Conservation (phyloP, 306 rosid species). For the Quercus gilva region DNA sequence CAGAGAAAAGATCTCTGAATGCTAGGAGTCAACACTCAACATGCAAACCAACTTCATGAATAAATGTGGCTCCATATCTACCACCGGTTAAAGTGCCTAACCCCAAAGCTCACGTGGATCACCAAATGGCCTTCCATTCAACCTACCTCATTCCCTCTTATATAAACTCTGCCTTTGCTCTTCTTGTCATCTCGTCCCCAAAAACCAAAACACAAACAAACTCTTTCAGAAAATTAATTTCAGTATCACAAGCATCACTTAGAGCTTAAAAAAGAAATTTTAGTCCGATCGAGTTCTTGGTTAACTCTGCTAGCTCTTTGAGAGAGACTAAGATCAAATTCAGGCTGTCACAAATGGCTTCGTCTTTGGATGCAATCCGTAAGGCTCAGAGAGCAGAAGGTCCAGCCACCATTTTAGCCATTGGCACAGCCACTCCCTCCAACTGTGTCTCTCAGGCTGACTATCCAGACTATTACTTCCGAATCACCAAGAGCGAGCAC, state of each 20-base stretch:
- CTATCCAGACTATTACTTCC: constrained; percentile 63
- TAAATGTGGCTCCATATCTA: background rate
- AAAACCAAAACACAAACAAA: background rate
- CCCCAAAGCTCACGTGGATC: constrained; percentile 9
- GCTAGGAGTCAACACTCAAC: no score
- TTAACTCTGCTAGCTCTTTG: background rate
- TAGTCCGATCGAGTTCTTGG: no score
- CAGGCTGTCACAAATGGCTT: constrained; percentile 24
- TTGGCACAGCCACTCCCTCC: constrained; percentile 58
- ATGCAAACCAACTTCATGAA: background rate
- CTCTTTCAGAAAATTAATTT: background rate
- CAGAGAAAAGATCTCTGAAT: background rate
- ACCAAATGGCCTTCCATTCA: background rate
- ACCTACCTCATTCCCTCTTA: background rate
- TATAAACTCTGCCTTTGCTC: background rate
- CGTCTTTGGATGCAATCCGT: constrained; percentile 44
- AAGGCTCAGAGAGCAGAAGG: constrained; percentile 49
- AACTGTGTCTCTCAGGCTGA: constrained; percentile 39
- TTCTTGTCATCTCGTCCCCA: background rate
- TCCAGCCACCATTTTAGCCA: constrained; percentile 51
- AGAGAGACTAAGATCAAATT: background rate
- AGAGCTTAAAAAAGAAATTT: no score
- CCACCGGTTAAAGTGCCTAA: constrained; percentile 1
- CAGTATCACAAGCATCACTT: no score
- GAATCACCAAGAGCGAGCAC: constrained; percentile 57